phyloP scores from a whole-genome alignment of 1,284 basidiomycete species.

The Athelia psychrophila region DNA sequence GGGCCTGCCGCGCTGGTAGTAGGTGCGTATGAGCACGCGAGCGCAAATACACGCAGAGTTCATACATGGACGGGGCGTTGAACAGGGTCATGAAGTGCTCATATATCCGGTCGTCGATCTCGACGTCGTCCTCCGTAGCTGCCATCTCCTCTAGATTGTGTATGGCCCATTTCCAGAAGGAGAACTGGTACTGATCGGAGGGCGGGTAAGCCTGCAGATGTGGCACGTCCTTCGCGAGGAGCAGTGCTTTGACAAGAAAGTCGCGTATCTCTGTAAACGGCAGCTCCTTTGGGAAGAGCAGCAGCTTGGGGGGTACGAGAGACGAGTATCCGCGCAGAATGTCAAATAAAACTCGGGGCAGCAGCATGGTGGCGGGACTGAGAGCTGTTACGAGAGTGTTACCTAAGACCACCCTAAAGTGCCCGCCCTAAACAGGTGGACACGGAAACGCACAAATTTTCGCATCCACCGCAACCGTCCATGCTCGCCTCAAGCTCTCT shows the following conservation, averaged over 20 bases:
- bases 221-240: conserved; percentile 33
- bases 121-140: conserved; percentile 41
- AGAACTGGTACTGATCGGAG: conserved; percentile 53
- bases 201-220: conserved; percentile 61
- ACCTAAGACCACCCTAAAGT: neutral
- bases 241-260: conserved; percentile 50
- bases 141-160: conserved; percentile 44
- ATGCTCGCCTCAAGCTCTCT: conserved; percentile 1
- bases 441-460: too few relatives aligned
- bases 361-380: neutral
- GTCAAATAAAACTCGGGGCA: conserved; percentile 25
- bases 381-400: conserved; percentile 13
- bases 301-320: conserved; percentile 39
- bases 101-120: conserved; percentile 65
- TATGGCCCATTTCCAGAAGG: conserved; percentile 73
- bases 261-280: conserved; percentile 39
- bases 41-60: conserved; percentile 7
- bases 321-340: conserved; percentile 54
- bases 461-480: neutral
- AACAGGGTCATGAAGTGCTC: conserved; percentile 51
- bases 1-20: conserved; percentile 27
- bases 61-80: conserved; percentile 32
- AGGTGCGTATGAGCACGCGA: conserved; percentile 3
- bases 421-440: neutral
- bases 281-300: conserved; percentile 36